phyloP scores from a whole-genome alignment of 495 filamentous ascomycete species.

The Lasiosphaeriaceae sp. region DNA sequence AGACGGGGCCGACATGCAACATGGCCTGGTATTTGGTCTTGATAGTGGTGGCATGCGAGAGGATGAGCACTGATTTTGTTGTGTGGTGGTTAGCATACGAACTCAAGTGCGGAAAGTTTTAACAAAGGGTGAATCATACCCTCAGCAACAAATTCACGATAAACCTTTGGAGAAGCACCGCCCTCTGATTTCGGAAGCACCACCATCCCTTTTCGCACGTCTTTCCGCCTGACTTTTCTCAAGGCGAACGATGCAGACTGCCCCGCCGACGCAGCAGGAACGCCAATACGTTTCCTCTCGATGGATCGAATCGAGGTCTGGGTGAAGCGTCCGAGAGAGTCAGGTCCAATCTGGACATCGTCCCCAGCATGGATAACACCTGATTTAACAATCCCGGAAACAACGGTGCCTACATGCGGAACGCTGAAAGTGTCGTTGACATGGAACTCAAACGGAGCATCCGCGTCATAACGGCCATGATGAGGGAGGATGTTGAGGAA shows the following conservation, averaged over 20 bases:
- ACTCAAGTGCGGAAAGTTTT: not conserved
- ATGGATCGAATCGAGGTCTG: slow-evolving; percentile 89
- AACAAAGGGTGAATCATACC: slow-evolving; percentile 38
- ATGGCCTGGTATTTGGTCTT: slow-evolving; percentile 97
- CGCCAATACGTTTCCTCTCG: slow-evolving; percentile 89
- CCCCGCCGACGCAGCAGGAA: slow-evolving; percentile 84
- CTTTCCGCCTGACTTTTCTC: slow-evolving; percentile 79
- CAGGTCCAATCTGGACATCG: slow-evolving; percentile 82
- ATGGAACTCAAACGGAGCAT: slow-evolving; percentile 89
- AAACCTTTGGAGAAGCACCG: slow-evolving; percentile 70
- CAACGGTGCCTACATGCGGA: slow-evolving; percentile 93
- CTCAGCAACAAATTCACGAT: slow-evolving; percentile 90
- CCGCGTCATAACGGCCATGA: slow-evolving; percentile 85
- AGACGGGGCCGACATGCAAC: slow-evolving; percentile 94
- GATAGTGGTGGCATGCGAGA: slow-evolving; percentile 97
- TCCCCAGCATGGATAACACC: slow-evolving; percentile 89
- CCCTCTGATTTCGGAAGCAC: slow-evolving; percentile 78
- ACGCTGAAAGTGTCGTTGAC: slow-evolving; percentile 99
- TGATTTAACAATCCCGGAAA: slow-evolving; percentile 87
- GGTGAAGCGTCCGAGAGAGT: slow-evolving; percentile 86
- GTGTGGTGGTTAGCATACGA: slow-evolving; percentile 2
- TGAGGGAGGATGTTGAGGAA: slow-evolving; percentile 96
- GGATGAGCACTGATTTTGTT: slow-evolving; percentile 67
- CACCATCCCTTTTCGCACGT: slow-evolving; percentile 98
- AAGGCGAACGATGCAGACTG: slow-evolving; percentile 92